Conservation (phyloP, 257 asterid species). For the Verbena officinalis region DNA sequence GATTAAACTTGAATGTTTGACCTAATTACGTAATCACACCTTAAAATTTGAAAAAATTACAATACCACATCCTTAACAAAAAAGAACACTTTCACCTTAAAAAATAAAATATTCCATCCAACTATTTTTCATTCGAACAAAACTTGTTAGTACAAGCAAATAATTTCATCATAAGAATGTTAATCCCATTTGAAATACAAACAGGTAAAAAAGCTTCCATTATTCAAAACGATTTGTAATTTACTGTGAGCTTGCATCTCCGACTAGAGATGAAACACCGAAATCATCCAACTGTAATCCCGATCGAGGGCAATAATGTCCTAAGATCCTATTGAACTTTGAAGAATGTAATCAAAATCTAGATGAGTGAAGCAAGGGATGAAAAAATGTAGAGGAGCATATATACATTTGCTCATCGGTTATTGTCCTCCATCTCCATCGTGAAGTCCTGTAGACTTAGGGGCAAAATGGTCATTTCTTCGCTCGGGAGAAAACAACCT, state of each 20-base stretch:
- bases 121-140: too few relatives aligned
- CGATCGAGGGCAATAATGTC: neutral
- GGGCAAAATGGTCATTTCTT: neutral
- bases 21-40: too few relatives aligned
- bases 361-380: neutral
- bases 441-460: neutral
- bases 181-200: too few relatives aligned
- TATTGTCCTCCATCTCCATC: neutral
- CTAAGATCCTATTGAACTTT: conserved; percentile 5
- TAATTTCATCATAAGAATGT: too few relatives aligned
- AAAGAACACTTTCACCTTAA: too few relatives aligned
- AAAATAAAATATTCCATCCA: too few relatives aligned
- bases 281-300: neutral
- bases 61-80: too few relatives aligned
- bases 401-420: neutral
- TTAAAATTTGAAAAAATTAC: too few relatives aligned
- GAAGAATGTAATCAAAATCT: neutral
- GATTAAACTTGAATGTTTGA: too few relatives aligned
- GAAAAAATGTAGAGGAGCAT: neutral
- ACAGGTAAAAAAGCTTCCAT: too few relatives aligned
- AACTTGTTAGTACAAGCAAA: too few relatives aligned
- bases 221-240: neutral
- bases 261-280: conserved; percentile 20
- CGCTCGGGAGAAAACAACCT: neutral
- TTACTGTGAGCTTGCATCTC: neutral